These are phyloP conservation scores for Cryptococcus jaspeensis DNA, from an alignment of 1,284 basidiomycete genomes.

Conservation along the genomic window DNA sequence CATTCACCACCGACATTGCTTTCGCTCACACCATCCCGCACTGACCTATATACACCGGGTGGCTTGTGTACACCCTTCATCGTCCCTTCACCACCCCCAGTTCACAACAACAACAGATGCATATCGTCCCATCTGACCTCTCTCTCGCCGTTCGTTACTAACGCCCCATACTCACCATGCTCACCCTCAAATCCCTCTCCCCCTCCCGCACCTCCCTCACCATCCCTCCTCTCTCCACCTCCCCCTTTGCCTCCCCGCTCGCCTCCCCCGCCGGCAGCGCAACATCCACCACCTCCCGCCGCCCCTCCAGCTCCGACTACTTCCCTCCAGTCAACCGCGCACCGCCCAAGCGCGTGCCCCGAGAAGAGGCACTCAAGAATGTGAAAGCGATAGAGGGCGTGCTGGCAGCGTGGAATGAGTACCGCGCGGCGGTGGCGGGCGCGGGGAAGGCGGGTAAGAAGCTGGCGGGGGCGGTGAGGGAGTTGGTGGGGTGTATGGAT, in stretches of 20 bases:
- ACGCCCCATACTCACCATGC: neutral
- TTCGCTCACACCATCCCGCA: too few species aligned
- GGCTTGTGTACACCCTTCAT: too few species aligned
- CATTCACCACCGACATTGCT: too few species aligned
- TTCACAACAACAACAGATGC: too few species aligned
- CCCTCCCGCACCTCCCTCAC: conserved; percentile 11
- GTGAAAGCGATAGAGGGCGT: conserved; percentile 27
- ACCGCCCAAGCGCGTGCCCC: conserved; percentile 4
- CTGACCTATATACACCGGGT: too few species aligned
- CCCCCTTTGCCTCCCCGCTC: neutral
- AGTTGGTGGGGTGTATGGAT: conserved; percentile 22
- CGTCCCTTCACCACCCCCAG: too few species aligned
- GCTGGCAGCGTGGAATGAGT: conserved; percentile 30
- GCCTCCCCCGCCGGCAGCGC: conserved; percentile 5
- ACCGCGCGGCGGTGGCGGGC: conserved; percentile 14
- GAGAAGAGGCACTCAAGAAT: conserved; percentile 26
- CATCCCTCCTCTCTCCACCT: conserved; percentile 3
- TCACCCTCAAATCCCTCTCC: conserved; percentile 4
- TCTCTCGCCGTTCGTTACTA: too few species aligned
- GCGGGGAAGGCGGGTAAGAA: conserved; percentile 21
- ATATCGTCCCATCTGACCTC: too few species aligned
- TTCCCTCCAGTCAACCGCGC: conserved; percentile 1
- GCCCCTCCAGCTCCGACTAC: conserved; percentile 1
- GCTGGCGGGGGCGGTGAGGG: conserved; percentile 22
- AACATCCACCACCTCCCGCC: neutral